A percentile compares a stretch with the other conserved stretches of the same genome.
phyloP scores from a whole-genome alignment of 2,329 filamentous ascomycete genomes.

The Xylaria sp. region DNA sequence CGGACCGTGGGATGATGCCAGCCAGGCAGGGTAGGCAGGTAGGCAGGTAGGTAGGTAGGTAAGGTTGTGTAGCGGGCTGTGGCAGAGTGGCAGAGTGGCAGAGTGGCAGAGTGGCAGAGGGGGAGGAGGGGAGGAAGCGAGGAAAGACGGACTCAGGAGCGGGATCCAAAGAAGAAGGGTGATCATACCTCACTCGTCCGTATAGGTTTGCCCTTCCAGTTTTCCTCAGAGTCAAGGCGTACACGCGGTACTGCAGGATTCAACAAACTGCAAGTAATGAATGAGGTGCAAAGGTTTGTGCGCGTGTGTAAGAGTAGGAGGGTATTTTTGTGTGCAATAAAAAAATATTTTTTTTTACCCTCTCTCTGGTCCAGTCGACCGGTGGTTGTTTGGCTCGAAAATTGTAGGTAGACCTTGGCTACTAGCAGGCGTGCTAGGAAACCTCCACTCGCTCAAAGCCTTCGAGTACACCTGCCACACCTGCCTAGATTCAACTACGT shows the following conservation, averaged over 20 bases:
- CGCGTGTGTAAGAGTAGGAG: constrained; percentile 8
- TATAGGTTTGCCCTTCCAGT: constrained; percentile 13
- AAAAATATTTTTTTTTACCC: constrained; percentile 15
- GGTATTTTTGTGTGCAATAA: constrained; percentile 24
- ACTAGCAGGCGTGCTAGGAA: background rate
- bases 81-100: too few relatives aligned
- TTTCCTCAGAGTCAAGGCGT: constrained; percentile 6
- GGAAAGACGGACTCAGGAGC: constrained; percentile 1
- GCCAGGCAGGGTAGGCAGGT: constrained; percentile 12
- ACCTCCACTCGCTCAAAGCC: background rate
- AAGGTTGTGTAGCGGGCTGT: too few relatives aligned
- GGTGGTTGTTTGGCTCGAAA: constrained; percentile 8
- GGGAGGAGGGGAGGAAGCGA: background rate
- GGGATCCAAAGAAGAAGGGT: constrained; percentile 5
- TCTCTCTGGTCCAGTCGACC: constrained; percentile 17
- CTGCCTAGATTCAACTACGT: background rate
- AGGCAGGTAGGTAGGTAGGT: too few relatives aligned
- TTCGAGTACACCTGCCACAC: too few relatives aligned
- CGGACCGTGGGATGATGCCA: constrained; percentile 20
- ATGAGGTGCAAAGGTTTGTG: constrained; percentile 13
- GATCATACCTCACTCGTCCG: constrained; percentile 6
- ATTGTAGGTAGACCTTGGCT: background rate
- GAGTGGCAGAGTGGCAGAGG: background rate
- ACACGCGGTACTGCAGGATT: constrained; percentile 18
- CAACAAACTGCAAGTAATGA: constrained; percentile 26